Base-by-base conservation (phyloP, 2,329 filamentous ascomycete genomes). In the Beauveria pseudobassiana region DNA sequence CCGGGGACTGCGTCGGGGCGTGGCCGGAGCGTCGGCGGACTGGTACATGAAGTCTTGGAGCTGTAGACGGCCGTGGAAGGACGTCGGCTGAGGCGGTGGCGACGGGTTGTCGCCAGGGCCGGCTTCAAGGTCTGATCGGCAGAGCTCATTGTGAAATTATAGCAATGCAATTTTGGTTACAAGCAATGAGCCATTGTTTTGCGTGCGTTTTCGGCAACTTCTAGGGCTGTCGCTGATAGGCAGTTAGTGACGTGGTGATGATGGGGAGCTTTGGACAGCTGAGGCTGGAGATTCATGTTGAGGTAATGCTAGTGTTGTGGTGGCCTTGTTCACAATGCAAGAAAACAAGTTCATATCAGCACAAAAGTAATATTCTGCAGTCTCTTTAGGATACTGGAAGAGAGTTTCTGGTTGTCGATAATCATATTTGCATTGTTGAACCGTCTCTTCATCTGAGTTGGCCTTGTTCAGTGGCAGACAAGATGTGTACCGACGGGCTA, bases 1-100 rank as follows among this genome's bases (percentile, higher is more conserved):
- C 2, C 70, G 71, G 3, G 67, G 67, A 59, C 69, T 77, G 24
- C 73, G 73, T 10, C 74, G 69, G 9, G 69, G 69, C 3, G 68
- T 51, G 34, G 14, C 34, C 5, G 67, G 46, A 3, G 53, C 24
- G 8, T 52, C 53, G 6, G 26, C 18, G 20, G 50, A 65, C 22
- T 68, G 71, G 69, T 76, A 80, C 65, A 73, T 72, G 70, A 80
- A 82, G 60, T 74, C 69, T n/a, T 75, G 70, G 30, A 81, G 72
- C 38, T 77, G 70, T 20, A 82, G 72, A 14, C 73, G 76, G 26
- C 78, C 78, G 53, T 72, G 68, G 62, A 81, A 81, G 8, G 74
- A 77, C 16, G 77, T 70, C 10, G 68, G 66, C 52, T 66, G 65
- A 9, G 61, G 46, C 45, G 56, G 56, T 22, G 56, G 56, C 38